Evolutionary conservation across 345 rosid species (phyloP).

Genomic region (Aquilaria sinensis): DNA sequence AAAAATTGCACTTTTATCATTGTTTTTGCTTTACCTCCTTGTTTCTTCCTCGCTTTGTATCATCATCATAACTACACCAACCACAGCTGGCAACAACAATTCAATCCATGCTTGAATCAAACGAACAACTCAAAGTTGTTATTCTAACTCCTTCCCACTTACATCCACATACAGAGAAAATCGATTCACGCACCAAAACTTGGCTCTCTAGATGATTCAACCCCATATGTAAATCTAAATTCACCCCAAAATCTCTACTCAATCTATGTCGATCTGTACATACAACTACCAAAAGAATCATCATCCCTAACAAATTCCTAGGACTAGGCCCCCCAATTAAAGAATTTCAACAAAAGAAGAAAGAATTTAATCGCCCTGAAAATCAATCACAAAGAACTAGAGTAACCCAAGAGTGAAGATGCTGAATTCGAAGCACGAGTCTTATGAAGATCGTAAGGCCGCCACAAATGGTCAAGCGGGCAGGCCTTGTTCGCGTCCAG

Average conservation of each 20-base stretch:
- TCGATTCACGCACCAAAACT: slow-evolving; percentile 25
- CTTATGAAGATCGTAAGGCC: slow-evolving; percentile 65
- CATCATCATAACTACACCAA: too few relatives aligned
- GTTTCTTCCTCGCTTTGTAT: too few relatives aligned
- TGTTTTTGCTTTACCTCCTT: too few relatives aligned
- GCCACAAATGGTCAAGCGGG: slow-evolving; percentile 73
- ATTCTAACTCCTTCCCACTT: slow-evolving; percentile 3
- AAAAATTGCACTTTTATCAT: too few relatives aligned
- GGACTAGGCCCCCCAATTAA: neutral
- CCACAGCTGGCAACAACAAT: too few relatives aligned
- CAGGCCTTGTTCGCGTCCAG: slow-evolving; percentile 77
- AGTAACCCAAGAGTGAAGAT: slow-evolving; percentile 24
- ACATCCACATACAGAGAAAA: slow-evolving; percentile 23
- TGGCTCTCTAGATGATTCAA: slow-evolving; percentile 13
- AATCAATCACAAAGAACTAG: slow-evolving; percentile 31
- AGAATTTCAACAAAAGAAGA: neutral
- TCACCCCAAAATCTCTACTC: neutral
- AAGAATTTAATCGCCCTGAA: neutral
- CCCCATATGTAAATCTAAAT: slow-evolving; percentile 7
- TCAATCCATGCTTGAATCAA: neutral
- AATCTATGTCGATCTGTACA: slow-evolving; percentile 20
- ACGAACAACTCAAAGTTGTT: slow-evolving; percentile 9
- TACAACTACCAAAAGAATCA: slow-evolving; percentile 29
- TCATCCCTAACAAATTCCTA: neutral
- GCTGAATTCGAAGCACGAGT: slow-evolving; percentile 23